Conservation (phyloP, 768 basidiomycete genomes). For the Russula foetens region DNA sequence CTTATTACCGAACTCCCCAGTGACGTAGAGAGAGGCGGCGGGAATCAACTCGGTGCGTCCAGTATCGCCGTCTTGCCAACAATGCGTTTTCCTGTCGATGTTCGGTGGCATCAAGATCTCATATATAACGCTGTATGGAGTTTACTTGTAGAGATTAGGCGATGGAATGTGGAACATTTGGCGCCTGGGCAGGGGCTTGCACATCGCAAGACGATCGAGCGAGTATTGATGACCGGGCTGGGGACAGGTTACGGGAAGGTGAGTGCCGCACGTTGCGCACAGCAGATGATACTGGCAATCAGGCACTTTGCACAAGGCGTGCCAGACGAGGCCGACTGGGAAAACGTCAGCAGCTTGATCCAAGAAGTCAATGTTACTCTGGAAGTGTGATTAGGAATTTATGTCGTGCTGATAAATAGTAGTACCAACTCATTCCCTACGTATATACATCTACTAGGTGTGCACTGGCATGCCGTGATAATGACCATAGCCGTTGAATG, state of each 20-base stretch:
- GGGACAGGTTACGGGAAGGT: slow-evolving; percentile 17
- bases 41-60: slow-evolving; percentile 18
- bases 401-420: not conserved
- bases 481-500: not conserved
- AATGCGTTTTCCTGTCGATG: slow-evolving; percentile 27
- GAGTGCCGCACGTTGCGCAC: not conserved
- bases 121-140: slow-evolving; percentile 31
- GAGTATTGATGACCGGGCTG: slow-evolving; percentile 20
- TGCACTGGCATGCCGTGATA: not conserved
- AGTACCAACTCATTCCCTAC: not conserved
- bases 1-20: slow-evolving; percentile 4
- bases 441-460: not conserved
- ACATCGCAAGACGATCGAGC: not conserved
- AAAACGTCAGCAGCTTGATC: not conserved
- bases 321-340: slow-evolving; percentile 3
- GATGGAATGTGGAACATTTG: slow-evolving; percentile 22
- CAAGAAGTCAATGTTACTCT: slow-evolving; percentile 7
- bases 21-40: not conserved
- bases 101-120: slow-evolving; percentile 28
- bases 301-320: slow-evolving; percentile 8
- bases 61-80: slow-evolving; percentile 28
- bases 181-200: not conserved
- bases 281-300: slow-evolving; percentile 15
- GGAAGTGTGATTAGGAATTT: not conserved
- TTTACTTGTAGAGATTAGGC: slow-evolving; percentile 23